Evolutionary conservation across 495 filamentous ascomycete genomes (phyloP), one percentile per base, ranked within the genome.

Genomic region (Penicillium samsonianum): DNA sequence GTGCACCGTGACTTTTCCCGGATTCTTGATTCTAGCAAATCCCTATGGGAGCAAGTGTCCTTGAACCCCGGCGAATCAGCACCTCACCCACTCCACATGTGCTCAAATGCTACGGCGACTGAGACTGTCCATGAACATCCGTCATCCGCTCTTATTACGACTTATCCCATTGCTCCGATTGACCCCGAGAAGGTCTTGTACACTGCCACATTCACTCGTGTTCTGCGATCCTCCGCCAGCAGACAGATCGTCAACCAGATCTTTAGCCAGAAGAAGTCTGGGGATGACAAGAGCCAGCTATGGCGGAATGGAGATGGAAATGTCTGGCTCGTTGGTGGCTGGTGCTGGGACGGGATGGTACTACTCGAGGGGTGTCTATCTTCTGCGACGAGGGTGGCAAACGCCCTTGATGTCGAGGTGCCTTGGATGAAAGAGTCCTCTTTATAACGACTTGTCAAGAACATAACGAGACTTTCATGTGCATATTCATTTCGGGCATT

Each of bases 281-380:
- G 30, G 0, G 42, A 47, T 14, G 42, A 55, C 17, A 55, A 55
- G 43, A 47, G 42, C n/a, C 42, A 47, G 22, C 43, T 55, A 7
- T 82, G 80, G 80, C 72, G 62, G 9, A 84, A 82, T 58, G 82
- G 82, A 0, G 74, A 80, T 35, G 71, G 65, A 2, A 69, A 73
- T 14, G 76, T 85, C 8, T 84, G 72, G 67, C 57, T 85, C 28
- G 77, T 73, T 8, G 83, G 83, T 17, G 76, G 78, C 0, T 86
- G 82, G 83, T 84, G 82, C 57, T 85, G 83, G 82, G 83, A 86
- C 71, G 83, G 83, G 0, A 84, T 85, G 82, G 83, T 85, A 10
- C 47, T 86, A 53, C 63, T 85, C 12, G 82, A 85, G 59, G 83
- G 83, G 9, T 86, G 83, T 54, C 65, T 84, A 14, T 70, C 78